Base-by-base conservation (phyloP, 2,329 filamentous ascomycete species). In the Grosmannia huntii region DNA sequence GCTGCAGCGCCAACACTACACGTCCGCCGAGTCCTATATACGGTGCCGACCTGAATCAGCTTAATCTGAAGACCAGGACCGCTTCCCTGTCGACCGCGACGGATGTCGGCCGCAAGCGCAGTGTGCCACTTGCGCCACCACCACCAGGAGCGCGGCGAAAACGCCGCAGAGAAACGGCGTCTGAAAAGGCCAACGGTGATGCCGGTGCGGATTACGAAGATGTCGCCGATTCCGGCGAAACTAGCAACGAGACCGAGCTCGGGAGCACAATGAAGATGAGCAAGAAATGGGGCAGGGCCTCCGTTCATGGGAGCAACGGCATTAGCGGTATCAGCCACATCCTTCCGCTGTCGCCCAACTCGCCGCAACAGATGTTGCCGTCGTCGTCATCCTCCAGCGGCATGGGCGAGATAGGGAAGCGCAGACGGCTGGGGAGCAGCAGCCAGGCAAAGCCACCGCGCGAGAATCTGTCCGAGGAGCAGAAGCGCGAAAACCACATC, bases 401-500 rank as follows among this genome's bases (percentile, higher is more conserved):
- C 14, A 27, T 27, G 12, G 14, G 21, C 44, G 23, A 28, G 3
- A 5, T 12, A 6, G 5, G 9, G 19, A 33, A 23, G 41, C 25
- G 41, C 41, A 7, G 27, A 28, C 41, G 54, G 12, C 12, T 21
- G 19, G 41, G 25, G 14, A 46, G 53, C 25, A 59, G 41, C 19
- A 57, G 27, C 49, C 53, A 38, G 44, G 66, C 61, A 49, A 84
- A 83, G 65, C 59, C 72, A 2, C 67, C 76, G 3, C 73, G 86
- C 28, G 86, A 85, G 67, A 95, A 95, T 64, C 83, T 94, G 4
- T 82, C 84, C 0, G 87, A 92, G 64, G 84, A 87, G 60, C 87
- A 94, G 70, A 94, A 92, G 71, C 79, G 89, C 52, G 85, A 85
- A 66, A 95, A 96, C 64, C 89, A 95, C 67, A 94, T 95, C 63